A percentile compares a stretch with the other conserved stretches of the same genome.
Conservation (phyloP, 2,329 filamentous ascomycete genomes). For the Zymoseptoria passerinii region DNA sequence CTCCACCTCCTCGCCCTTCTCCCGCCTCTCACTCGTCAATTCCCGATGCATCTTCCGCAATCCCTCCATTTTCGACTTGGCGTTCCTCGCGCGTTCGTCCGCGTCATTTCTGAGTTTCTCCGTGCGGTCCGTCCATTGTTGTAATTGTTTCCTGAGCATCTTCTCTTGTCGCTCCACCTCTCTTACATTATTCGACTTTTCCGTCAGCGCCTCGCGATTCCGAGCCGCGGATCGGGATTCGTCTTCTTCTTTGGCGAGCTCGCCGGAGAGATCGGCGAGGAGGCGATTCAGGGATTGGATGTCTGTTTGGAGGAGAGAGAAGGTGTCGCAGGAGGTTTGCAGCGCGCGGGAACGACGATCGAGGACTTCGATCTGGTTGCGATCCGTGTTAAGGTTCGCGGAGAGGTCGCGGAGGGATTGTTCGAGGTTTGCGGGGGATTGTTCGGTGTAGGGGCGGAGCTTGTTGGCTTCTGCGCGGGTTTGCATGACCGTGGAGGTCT, state of each 20-base stretch:
- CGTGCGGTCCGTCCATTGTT: constrained; percentile 79
- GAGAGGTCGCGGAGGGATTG: constrained; percentile 72
- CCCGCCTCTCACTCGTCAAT: constrained; percentile 73
- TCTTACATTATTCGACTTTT: constrained; percentile 78
- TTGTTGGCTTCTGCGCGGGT: constrained; percentile 81
- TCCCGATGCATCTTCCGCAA: constrained; percentile 69
- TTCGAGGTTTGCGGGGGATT: constrained; percentile 78
- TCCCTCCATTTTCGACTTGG: constrained; percentile 85
- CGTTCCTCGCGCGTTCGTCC: constrained; percentile 69
- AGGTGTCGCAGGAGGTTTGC: constrained; percentile 86
- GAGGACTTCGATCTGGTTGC: constrained; percentile 74
- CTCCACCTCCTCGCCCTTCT: constrained; percentile 89
- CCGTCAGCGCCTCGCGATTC: constrained; percentile 79
- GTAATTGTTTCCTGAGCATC: constrained; percentile 72
- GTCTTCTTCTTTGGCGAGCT: constrained; percentile 84
- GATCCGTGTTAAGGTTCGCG: constrained; percentile 68
- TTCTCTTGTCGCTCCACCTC: constrained; percentile 86
- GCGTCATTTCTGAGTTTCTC: constrained; percentile 75
- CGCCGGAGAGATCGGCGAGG: constrained; percentile 76
- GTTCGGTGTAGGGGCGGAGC: constrained; percentile 81
- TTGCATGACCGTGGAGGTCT: constrained; percentile 59
- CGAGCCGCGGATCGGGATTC: constrained; percentile 70
- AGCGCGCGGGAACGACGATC: constrained; percentile 82
- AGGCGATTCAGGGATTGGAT: constrained; percentile 83
- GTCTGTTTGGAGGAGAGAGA: constrained; percentile 73